These are phyloP conservation scores for Claviceps humidiphila DNA, from an alignment of 2,329 filamentous ascomycete species.

Conservation along the genomic window DNA sequence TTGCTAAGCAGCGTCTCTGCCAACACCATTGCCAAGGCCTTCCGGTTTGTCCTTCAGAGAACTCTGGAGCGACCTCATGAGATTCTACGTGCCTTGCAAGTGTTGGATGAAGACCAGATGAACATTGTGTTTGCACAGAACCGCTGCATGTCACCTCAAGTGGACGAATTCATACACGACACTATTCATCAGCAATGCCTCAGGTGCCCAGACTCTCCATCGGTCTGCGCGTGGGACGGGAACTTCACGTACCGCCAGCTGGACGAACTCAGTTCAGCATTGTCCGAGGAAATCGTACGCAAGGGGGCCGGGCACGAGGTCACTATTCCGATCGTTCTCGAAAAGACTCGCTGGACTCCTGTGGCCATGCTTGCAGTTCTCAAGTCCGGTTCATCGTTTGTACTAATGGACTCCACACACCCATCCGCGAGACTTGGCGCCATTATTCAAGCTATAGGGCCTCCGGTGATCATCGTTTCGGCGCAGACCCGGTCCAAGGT, in stretches of 20 bases:
- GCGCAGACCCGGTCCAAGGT: neutral
- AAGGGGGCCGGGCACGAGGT: neutral
- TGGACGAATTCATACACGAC: neutral
- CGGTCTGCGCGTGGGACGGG: neutral
- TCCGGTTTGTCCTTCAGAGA: neutral
- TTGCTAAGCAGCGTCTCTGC: neutral
- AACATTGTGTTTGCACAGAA: neutral
- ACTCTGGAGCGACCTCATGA: neutral
- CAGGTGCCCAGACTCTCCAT: neutral
- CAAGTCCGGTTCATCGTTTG: slow-evolving; percentile 13
- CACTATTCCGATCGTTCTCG: slow-evolving; percentile 8
- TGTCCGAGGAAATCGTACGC: neutral
- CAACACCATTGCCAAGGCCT: neutral
- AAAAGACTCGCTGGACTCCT: slow-evolving; percentile 11
- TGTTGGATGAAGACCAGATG: neutral
- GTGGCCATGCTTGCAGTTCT: slow-evolving; percentile 14
- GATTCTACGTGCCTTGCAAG: neutral
- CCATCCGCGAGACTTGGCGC: neutral
- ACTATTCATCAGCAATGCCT: neutral
- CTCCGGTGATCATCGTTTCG: neutral
- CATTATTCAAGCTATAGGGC: neutral
- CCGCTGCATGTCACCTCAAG: neutral
- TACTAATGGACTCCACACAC: neutral
- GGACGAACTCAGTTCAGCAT: neutral
- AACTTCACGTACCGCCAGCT: neutral